Evolutionary conservation across 2,329 filamentous ascomycete genomes (phyloP).

Genomic region (Claviceps sp.): DNA sequence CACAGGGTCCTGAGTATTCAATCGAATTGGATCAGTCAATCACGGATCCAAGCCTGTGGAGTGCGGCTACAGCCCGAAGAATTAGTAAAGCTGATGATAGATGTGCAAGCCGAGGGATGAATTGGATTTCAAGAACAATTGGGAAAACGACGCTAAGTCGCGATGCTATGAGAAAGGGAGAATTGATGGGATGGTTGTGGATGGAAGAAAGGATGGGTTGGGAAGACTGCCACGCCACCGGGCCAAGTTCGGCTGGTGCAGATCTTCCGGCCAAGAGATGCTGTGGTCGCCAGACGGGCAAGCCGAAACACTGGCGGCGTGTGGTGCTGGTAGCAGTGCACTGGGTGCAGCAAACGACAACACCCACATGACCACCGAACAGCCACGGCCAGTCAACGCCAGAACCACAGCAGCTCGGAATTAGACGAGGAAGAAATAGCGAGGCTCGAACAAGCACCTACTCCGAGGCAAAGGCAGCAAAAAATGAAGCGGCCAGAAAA

Average conservation of each 20-base stretch:
- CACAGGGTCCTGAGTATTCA: slow-evolving; percentile 4
- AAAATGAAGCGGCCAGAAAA: not conserved
- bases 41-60: not conserved
- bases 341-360: not conserved
- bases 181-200: not conserved
- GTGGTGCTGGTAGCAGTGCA: not conserved
- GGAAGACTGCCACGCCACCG: slow-evolving; percentile 8
- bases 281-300: not conserved
- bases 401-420: not conserved
- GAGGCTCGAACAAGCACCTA: not conserved
- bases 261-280: not conserved
- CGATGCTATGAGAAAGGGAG: not conserved
- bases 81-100: not conserved
- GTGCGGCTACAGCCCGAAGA: not conserved
- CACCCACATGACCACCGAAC: not conserved
- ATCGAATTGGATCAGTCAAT: not conserved
- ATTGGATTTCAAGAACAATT: not conserved
- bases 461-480: too few relatives aligned
- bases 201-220: not conserved
- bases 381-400: not conserved
- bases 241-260: slow-evolving; percentile 8
- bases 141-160: not conserved
- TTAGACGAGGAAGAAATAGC: not conserved
- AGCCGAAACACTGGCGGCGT: not conserved
- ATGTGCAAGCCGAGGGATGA: not conserved